phyloP scores from a whole-genome alignment of 1,139 yeast genomes.

The Nadsonia starkeyi-henricii region DNA sequence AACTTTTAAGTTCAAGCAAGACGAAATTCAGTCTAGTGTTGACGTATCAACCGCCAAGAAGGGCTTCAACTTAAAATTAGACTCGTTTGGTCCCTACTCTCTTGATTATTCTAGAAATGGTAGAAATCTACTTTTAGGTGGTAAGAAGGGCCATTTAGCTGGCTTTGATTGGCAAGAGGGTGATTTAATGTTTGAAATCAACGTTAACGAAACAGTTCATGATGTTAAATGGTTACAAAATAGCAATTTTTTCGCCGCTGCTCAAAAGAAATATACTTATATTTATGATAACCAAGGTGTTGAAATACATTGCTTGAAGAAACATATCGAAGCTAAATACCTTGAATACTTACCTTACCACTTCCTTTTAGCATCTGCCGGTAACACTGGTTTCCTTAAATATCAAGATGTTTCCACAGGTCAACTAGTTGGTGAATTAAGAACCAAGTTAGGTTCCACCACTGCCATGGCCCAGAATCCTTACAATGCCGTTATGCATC shows the following conservation, averaged over 20 bases:
- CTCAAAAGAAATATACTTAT: constrained; percentile 88
- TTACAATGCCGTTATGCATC: constrained; percentile 88
- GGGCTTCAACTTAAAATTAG: constrained; percentile 57
- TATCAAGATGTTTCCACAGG: constrained; percentile 97
- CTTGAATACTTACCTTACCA: constrained; percentile 90
- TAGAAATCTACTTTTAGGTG: constrained; percentile 69
- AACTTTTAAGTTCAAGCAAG: constrained; percentile 74
- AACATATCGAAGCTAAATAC: constrained; percentile 72
- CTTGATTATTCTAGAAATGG: constrained; percentile 81
- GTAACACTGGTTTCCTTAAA: constrained; percentile 74
- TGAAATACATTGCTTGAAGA: constrained; percentile 82
- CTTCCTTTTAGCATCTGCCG: constrained; percentile 73
- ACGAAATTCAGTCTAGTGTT: constrained; percentile 64
- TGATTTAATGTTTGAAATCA: constrained; percentile 61
- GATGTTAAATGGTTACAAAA: constrained; percentile 85
- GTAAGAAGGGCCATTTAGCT: constrained; percentile 89
- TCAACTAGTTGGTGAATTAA: constrained; percentile 59
- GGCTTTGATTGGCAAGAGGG: constrained; percentile 95
- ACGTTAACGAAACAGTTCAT: constrained; percentile 76
- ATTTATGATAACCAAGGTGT: constrained; percentile 84
- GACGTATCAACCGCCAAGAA: constrained; percentile 60
- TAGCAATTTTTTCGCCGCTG: constrained; percentile 90
- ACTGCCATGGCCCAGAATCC: constrained; percentile 82
- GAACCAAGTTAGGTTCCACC: constrained; percentile 86
- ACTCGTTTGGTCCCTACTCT: constrained; percentile 76